phyloP scores from a whole-genome alignment of 2,329 filamentous ascomycete species.

The Thielaviopsis ethacetica region DNA sequence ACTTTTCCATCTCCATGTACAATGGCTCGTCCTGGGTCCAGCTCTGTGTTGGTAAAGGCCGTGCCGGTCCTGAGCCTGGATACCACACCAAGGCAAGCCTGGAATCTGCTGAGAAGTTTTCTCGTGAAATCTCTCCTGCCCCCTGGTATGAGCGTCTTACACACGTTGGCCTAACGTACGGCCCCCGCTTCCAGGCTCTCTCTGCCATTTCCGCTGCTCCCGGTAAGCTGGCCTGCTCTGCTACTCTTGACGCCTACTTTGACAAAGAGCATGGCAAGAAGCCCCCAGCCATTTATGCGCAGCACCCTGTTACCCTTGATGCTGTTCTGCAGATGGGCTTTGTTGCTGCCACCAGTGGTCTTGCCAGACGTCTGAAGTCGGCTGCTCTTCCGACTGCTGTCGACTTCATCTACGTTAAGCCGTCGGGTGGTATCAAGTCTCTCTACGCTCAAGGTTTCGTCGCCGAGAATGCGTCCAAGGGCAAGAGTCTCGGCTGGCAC shows the following conservation, averaged over 20 bases:
- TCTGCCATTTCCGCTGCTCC: background rate
- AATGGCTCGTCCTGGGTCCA: constrained; percentile 12
- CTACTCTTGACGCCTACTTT: background rate
- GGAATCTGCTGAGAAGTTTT: background rate
- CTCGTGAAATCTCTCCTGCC: background rate
- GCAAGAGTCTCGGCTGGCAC: constrained; percentile 1
- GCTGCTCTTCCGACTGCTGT: background rate
- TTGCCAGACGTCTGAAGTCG: background rate
- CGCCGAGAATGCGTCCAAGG: background rate
- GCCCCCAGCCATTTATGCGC: background rate
- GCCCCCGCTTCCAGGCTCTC: constrained; percentile 22
- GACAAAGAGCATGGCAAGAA: constrained; percentile 1
- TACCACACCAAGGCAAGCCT: background rate
- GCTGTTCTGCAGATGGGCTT: background rate
- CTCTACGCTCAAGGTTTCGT: background rate
- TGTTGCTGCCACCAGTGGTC: background rate
- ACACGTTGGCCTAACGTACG: constrained; percentile 24
- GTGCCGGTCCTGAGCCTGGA: background rate
- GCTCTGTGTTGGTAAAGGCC: background rate
- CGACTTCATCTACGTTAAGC: constrained; percentile 1
- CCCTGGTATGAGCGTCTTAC: constrained; percentile 18
- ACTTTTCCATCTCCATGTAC: constrained; percentile 41
- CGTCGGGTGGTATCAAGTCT: background rate
- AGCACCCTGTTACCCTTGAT: background rate
- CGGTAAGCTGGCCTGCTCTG: background rate